Base-by-base conservation (phyloP, 805 yeast genomes). In the Cyberlindnera samutprakarnensis region DNA sequence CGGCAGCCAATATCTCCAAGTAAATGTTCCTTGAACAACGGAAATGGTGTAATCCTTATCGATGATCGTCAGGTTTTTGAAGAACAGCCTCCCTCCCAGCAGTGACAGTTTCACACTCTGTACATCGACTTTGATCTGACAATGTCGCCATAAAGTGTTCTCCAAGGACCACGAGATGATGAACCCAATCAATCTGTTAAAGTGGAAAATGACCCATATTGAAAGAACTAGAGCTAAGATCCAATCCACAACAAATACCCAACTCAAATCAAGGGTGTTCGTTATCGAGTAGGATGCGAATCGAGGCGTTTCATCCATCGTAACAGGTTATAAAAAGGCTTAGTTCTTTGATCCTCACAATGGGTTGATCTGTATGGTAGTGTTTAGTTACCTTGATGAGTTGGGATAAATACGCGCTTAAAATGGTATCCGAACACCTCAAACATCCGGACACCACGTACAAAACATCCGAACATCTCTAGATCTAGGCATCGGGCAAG, bases 1-100 rank as follows among this genome's bases (percentile, higher is more conserved):
- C 4, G 62, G 58, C 31, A 85, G 61, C 97, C 97, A 92, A 54
- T 86, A 90, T 38, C 94, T 58, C 97, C 97, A 92, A 0, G 94
- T 83, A 18, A 90, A 50, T 44, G 75, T 72, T 2, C 90, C 81
- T 38, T 78, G 77, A 18, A 83, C 67, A 1, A 83, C 65, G 8
- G 85, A 71, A 1, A 85, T 49, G 2, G 94, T 75, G 39, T 75
- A 75, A 56, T 88, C 80, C 30, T 74, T 65, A n/a, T 86, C 81
- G 6, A 83, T 72, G 10, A 84, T 64, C 4, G 82, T 72, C 14
- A 88, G 51, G 53, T 87, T 85, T 43, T 79, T 81, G 49, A 87
- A 75, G 49, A 83, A 74, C 7, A 90, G 35, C 18, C 95, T 68
- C 1, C 97, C 97, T 4, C 87, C 94, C 1, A 92, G 60, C 7